Conservation (phyloP, 2,329 filamentous ascomycete species). For the Fusarium buharicum region DNA sequence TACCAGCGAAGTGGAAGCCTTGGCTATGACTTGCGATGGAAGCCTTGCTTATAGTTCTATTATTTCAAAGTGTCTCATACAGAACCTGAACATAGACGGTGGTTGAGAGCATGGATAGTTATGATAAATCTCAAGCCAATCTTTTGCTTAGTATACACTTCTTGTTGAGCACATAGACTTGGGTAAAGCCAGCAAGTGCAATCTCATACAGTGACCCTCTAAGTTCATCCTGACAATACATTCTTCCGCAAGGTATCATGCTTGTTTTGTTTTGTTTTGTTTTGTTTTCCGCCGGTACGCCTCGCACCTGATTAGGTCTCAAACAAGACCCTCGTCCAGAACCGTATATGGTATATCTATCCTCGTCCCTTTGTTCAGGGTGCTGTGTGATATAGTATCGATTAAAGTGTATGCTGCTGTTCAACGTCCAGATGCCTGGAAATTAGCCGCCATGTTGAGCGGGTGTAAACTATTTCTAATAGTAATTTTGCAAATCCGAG, state of each 20-base stretch:
- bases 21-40: too few relatives aligned
- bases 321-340: slow-evolving; percentile 14
- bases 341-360: not conserved
- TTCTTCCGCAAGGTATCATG: slow-evolving; percentile 19
- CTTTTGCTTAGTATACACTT: not conserved
- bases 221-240: not conserved
- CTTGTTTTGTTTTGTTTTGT: slow-evolving; percentile 4
- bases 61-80: not conserved
- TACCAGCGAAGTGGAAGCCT: too few relatives aligned
- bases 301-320: slow-evolving; percentile 20
- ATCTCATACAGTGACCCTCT: not conserved
- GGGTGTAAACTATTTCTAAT: slow-evolving; percentile 37
- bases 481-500: slow-evolving; percentile 45
- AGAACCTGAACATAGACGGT: not conserved
- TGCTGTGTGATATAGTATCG: slow-evolving; percentile 2
- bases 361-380: not conserved
- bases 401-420: slow-evolving; percentile 18
- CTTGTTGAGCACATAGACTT: not conserved
- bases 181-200: not conserved
- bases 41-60: not conserved
- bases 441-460: not conserved
- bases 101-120: not conserved
- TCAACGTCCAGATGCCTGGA: slow-evolving; percentile 11
- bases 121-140: not conserved
- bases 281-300: slow-evolving; percentile 32